phyloP scores from a whole-genome alignment of 78 protist species.

The Emiliania huxleyi region DNA sequence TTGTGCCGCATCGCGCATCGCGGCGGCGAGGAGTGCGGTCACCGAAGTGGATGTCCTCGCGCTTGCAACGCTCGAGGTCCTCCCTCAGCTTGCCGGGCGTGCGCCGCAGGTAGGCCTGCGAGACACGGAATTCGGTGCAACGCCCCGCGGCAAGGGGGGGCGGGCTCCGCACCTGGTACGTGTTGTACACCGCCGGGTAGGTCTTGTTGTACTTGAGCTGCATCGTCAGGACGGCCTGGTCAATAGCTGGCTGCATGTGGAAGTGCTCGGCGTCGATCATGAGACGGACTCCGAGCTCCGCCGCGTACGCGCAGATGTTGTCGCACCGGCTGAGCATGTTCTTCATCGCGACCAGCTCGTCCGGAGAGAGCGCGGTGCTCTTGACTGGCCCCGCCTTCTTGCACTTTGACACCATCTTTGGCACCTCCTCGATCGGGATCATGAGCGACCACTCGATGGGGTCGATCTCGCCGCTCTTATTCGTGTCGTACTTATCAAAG shows the following conservation, averaged over 20 bases:
- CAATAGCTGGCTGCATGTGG: conserved; percentile 76
- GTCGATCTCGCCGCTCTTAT: neutral
- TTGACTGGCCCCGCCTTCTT: neutral
- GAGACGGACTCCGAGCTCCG: conserved; percentile 8
- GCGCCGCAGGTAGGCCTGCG: conserved; percentile 55
- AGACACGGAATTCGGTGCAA: neutral
- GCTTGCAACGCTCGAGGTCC: conserved; percentile 50
- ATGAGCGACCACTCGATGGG: neutral
- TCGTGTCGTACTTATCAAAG: neutral
- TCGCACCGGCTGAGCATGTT: neutral
- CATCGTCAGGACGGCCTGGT: conserved; percentile 47
- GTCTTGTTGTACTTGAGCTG: conserved; percentile 51
- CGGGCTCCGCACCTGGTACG: too few species aligned
- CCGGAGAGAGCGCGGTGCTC: neutral
- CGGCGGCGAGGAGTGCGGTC: neutral
- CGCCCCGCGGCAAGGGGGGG: neutral
- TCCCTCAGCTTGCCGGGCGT: neutral
- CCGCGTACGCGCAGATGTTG: neutral
- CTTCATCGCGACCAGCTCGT: neutral
- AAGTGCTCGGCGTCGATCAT: conserved; percentile 84
- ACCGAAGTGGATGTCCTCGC: neutral
- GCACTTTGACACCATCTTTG: neutral
- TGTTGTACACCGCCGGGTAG: conserved; percentile 57
- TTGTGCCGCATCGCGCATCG: too few species aligned
- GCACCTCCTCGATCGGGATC: neutral